Evolutionary conservation across 2,329 filamentous ascomycete genomes (phyloP).

Genomic region (Neonectria faginata): DNA sequence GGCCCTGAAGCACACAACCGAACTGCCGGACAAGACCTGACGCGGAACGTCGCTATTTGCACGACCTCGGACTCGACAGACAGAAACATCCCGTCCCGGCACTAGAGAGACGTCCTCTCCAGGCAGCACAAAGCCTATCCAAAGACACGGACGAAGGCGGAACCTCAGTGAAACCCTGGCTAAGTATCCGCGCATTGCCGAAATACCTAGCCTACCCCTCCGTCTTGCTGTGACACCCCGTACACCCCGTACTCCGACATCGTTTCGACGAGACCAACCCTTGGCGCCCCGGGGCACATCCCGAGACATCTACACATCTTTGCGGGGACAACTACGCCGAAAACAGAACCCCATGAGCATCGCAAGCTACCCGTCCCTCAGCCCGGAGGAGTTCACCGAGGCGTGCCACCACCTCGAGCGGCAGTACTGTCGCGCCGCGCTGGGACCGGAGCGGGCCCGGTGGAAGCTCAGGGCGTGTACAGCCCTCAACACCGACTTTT

Average conservation of each 20-base stretch:
- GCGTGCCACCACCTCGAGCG: slow-evolving; percentile 73
- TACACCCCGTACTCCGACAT: background rate
- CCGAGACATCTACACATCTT: slow-evolving; percentile 6
- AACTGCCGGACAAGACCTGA: background rate
- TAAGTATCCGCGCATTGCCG: background rate
- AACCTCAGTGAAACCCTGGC: background rate
- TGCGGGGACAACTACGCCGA: background rate
- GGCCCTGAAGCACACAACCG: background rate
- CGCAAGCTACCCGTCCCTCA: slow-evolving; percentile 71
- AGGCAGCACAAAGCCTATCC: background rate
- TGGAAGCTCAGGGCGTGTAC: slow-evolving; percentile 68
- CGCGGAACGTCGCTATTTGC: slow-evolving; percentile 9
- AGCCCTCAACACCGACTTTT: slow-evolving; percentile 61
- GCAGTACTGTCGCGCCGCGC: slow-evolving; percentile 67
- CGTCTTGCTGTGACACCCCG: background rate
- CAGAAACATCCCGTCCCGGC: background rate
- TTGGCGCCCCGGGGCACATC: background rate
- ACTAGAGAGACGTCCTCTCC: background rate
- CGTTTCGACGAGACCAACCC: background rate
- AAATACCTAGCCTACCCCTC: background rate
- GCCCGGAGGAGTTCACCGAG: slow-evolving; percentile 70
- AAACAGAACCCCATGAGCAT: slow-evolving; percentile 53
- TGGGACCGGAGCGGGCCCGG: slow-evolving; percentile 64
- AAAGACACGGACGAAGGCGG: background rate
- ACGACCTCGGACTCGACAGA: slow-evolving; percentile 10